phyloP scores from a whole-genome alignment of 2,329 filamentous ascomycete genomes.

The Ilyonectria sp. region DNA sequence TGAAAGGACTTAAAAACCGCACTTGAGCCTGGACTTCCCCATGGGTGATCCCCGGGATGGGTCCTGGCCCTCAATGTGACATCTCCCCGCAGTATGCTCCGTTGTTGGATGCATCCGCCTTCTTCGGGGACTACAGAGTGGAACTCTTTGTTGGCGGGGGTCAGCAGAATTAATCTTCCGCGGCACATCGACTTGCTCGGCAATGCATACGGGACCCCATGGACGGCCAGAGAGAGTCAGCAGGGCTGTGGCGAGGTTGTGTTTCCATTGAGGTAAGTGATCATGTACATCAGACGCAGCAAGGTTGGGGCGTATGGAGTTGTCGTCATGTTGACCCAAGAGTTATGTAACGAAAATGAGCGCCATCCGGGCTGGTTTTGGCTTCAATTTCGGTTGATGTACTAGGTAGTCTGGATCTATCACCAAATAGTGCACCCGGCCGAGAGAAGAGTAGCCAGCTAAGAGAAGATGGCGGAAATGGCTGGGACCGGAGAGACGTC shows the following conservation, averaged over 20 bases:
- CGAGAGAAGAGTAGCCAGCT: not conserved
- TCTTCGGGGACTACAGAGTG: slow-evolving; percentile 2
- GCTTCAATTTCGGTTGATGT: slow-evolving; percentile 17
- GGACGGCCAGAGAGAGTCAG: not conserved
- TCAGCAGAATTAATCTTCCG: not conserved
- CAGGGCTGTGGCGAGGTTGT: slow-evolving; percentile 7
- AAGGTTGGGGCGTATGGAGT: not conserved
- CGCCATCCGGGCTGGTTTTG: not conserved
- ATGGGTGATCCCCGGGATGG: not conserved
- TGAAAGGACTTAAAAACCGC: not conserved
- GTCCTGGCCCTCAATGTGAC: not conserved
- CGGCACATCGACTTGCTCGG: not conserved
- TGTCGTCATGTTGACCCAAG: slow-evolving; percentile 6
- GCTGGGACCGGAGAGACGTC: not conserved
- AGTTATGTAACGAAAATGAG: slow-evolving; percentile 20
- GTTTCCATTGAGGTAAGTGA: slow-evolving; percentile 1
- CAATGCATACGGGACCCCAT: not conserved
- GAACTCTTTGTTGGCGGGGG: slow-evolving; percentile 4
- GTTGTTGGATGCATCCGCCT: slow-evolving; percentile 9
- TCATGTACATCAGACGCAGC: not conserved
- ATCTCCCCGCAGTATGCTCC: slow-evolving; percentile 14
- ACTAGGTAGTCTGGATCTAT: slow-evolving; percentile 3
- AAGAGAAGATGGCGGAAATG: not conserved
- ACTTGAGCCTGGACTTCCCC: not conserved
- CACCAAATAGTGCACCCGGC: not conserved